Base-by-base conservation (phyloP, 441 rosid species). In the Jatropha podagrica region DNA sequence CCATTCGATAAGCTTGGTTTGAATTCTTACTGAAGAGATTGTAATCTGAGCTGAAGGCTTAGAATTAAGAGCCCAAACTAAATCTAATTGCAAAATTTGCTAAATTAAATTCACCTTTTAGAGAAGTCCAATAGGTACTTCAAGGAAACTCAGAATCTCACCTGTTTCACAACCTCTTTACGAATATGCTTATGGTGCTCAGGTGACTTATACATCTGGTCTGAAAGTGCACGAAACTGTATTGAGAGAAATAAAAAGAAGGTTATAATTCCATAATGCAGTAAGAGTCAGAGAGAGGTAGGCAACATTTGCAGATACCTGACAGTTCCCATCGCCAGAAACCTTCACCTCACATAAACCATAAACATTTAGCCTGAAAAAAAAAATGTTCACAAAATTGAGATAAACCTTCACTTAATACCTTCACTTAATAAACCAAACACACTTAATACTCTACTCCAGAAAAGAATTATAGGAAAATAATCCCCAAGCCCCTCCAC, bases 271-370 rank as follows among this genome's bases (percentile, higher is more conserved):
- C 37, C 59, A 20, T 66, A 2, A 46, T 37, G 44, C 44, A 60
- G 38, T 3, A 59, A 23, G 66, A 72, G 62, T 70, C 54, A 66
- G 56, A 65, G 9, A 52, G 66, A 61, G 74, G 60, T 44, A 6
- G 48, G 8, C 58, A 75, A 18, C 6, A 56, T 63, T 68, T 69
- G 65, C 12, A 52, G 56, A 52, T 84, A 93, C 99, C 98, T 95
- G 99, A 78, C 99, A 95, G 79, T 95, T 95, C 74, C 99, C 99
- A 80, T 95, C 99, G 61, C 99, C 98, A 23, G 96, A 90, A 77
- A 95, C 97, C 81, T 90, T 93, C 78, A 91, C 88, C 87, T 95
- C 99, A 68, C 70, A 88, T 74, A 93, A 83, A 77, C 98, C 91
- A 85, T 95, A 93, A 76, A 84, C 85, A 65, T 90, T 81, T 69